Conservation (phyloP, 106 monocot species). For the Platanthera zijinensis region DNA sequence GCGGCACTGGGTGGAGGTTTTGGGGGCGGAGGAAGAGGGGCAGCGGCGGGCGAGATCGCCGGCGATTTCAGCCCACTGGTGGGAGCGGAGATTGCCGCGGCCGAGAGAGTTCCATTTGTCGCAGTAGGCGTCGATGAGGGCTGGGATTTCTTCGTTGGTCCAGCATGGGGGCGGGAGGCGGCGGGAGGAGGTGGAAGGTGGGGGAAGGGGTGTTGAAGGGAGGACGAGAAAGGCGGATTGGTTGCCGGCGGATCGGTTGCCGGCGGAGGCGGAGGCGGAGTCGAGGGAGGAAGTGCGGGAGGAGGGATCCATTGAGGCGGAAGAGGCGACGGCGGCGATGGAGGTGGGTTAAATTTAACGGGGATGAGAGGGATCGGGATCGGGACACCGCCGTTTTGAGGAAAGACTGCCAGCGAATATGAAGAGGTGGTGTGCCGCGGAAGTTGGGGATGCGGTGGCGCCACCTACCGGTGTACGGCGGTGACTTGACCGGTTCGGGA, state of each 20-base stretch:
- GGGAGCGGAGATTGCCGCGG: conserved; percentile 60
- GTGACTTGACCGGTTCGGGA: too few relatives aligned
- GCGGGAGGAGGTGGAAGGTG: conserved; percentile 13
- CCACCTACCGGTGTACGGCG: too few relatives aligned
- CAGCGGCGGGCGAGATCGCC: conserved; percentile 36
- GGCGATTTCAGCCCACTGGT: conserved; percentile 81
- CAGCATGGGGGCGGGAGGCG: conserved; percentile 4
- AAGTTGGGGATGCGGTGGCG: too few relatives aligned
- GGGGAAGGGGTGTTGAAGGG: background rate
- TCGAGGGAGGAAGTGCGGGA: conserved; percentile 7
- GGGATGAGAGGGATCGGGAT: conserved; percentile 4
- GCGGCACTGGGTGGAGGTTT: conserved; percentile 12
- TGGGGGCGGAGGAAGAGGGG: conserved; percentile 7
- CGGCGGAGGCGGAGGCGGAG: background rate
- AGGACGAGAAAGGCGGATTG: background rate
- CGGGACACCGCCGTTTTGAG: background rate
- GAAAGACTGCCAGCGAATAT: too few relatives aligned
- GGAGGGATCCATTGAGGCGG: conserved; percentile 4
- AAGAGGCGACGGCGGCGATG: conserved; percentile 5
- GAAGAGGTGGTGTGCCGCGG: too few relatives aligned
- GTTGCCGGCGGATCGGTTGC: too few relatives aligned
- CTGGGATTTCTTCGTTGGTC: conserved; percentile 2
- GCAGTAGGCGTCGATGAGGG: conserved; percentile 70
- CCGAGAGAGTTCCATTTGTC: conserved; percentile 71
- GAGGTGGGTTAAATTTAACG: background rate